Evolutionary conservation across 148 eudicot species (phyloP).

Genomic region (Limonium bicolor): DNA sequence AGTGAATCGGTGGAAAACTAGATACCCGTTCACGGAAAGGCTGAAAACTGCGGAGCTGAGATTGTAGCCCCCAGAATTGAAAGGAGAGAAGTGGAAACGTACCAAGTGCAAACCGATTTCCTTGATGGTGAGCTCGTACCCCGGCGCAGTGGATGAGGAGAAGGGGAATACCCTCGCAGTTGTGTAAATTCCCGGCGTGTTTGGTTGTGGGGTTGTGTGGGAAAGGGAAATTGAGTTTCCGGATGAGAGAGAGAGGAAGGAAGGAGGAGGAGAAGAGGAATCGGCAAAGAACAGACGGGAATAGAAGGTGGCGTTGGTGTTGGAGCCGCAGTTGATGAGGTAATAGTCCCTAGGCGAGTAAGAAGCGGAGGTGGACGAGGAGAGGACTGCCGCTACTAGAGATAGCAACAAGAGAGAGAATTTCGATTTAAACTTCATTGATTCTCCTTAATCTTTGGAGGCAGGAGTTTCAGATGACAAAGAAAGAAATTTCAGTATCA

Average conservation of each 20-base stretch:
- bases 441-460: too few species aligned
- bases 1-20: constrained; percentile 33
- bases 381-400: too few species aligned
- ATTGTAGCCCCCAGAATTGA: constrained; percentile 27
- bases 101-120: constrained; percentile 52
- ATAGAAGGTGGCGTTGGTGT: constrained; percentile 17
- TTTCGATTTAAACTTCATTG: too few species aligned
- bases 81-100: constrained; percentile 73
- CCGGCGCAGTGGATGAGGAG: too few species aligned
- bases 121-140: constrained; percentile 35
- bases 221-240: constrained; percentile 33
- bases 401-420: too few species aligned
- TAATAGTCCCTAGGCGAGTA: constrained; percentile 51
- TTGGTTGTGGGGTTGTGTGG: constrained; percentile 28
- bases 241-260: constrained; percentile 18
- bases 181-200: constrained; percentile 29
- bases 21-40: constrained; percentile 55
- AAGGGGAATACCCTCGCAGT: constrained; percentile 69
- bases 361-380: constrained; percentile 10
- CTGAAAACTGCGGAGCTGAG: constrained; percentile 43
- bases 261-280: constrained; percentile 20
- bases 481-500: too few species aligned
- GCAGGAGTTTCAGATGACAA: too few species aligned
- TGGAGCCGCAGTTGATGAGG: constrained; percentile 74
- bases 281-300: constrained; percentile 51